A percentile compares a stretch with the other conserved stretches of the same genome.
Conservation (phyloP, 768 basidiomycete species). For the Clitopilus hobsonii region DNA sequence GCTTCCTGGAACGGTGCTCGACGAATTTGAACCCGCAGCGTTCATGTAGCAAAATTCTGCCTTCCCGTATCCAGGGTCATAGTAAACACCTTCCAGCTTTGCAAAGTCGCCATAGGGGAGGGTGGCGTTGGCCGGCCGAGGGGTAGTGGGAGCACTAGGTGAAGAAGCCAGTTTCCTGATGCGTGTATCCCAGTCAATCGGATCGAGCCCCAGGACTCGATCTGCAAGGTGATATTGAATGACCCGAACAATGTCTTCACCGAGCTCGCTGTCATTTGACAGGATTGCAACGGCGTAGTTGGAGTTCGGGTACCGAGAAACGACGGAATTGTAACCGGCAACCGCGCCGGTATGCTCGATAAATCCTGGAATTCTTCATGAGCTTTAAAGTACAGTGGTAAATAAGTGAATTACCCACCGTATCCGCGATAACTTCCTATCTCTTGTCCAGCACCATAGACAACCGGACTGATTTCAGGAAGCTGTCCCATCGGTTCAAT, state of each 20-base stretch:
- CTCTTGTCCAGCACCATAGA: conserved; percentile 24
- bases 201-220: conserved; percentile 7
- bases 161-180: conserved; percentile 11
- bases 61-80: not conserved
- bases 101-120: not conserved
- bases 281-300: conserved; percentile 9
- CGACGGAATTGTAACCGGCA: conserved; percentile 8
- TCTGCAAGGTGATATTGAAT: conserved; percentile 8
- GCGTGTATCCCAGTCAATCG: conserved; percentile 9
- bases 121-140: not conserved
- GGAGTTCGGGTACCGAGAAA: conserved; percentile 7
- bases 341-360: not conserved
- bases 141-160: conserved; percentile 15
- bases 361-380: conserved; percentile 7
- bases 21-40: not conserved
- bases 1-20: not conserved
- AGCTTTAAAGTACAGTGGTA: no score
- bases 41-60: not conserved
- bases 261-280: conserved; percentile 10
- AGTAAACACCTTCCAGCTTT: conserved; percentile 11
- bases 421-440: conserved; percentile 20
- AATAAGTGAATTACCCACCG: conserved; percentile 8
- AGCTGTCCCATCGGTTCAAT: conserved; percentile 8
- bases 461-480: conserved; percentile 17
- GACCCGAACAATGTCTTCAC: not conserved